Evolutionary conservation across 306 rosid species (phyloP).

Genomic region (Dalbergia cultrata): DNA sequence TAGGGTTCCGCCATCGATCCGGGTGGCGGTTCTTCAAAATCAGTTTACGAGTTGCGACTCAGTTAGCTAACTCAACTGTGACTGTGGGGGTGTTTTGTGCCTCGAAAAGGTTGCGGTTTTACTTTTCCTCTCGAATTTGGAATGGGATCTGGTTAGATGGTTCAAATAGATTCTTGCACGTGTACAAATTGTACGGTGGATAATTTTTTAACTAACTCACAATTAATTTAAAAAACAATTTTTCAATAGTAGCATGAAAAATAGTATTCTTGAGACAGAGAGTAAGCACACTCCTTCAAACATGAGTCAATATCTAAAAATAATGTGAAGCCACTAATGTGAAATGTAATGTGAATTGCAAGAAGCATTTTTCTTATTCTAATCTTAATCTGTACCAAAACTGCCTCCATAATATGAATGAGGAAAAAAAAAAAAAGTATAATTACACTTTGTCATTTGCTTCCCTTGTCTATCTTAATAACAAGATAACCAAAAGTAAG

Average conservation of each 20-base stretch:
- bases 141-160: neutral
- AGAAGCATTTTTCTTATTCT: slow-evolving; percentile 20
- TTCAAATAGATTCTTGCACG: neutral
- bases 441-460: slow-evolving; percentile 26
- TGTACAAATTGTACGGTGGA: neutral
- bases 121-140: neutral
- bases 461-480: slow-evolving; percentile 32
- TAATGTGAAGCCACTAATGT: neutral
- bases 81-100: neutral
- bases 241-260: neutral
- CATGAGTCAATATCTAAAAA: too few species aligned
- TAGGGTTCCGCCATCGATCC: slow-evolving; percentile 60
- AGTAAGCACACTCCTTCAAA: too few species aligned
- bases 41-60: too few species aligned
- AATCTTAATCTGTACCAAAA: slow-evolving; percentile 42
- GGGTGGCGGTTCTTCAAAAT: neutral
- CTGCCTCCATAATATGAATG: slow-evolving; percentile 6
- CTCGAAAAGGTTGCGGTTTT: neutral
- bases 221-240: neutral
- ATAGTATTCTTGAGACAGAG: neutral
- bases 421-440: slow-evolving; percentile 21
- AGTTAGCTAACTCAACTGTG: too few species aligned
- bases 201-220: neutral
- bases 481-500: slow-evolving; percentile 28
- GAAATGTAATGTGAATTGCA: neutral